Conservation (phyloP, 208 protist species). For the Acanthamoeba sp. region DNA sequence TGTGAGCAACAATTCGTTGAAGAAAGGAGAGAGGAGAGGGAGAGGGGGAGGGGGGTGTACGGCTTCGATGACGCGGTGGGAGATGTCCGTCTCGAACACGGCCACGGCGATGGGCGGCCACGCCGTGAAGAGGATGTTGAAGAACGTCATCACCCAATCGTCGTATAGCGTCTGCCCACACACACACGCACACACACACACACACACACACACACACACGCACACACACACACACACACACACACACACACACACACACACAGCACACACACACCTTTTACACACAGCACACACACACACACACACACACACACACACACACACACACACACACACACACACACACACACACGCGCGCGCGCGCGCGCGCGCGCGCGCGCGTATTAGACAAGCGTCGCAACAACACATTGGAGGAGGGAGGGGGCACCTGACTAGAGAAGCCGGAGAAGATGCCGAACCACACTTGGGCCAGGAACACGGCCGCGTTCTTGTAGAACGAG, state of each 20-base stretch:
- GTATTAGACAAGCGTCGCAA: no score
- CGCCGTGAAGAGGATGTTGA: constrained; percentile 91
- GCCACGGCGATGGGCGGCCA: constrained; percentile 88
- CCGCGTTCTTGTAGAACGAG: constrained; percentile 98
- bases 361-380: no score
- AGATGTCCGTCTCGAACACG: constrained; percentile 89
- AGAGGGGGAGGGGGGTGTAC: background rate
- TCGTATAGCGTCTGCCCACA: constrained; percentile 84
- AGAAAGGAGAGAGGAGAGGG: background rate
- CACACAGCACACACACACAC: no score
- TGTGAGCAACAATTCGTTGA: no score
- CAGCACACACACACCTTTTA: background rate
- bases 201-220: background rate
- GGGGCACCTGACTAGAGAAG: constrained; percentile 93
- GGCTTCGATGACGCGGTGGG: background rate
- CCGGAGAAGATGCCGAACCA: constrained; percentile 93
- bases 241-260: constrained; percentile 25
- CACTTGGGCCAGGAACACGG: constrained; percentile 93
- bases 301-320: no score
- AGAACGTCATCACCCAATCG: constrained; percentile 78
- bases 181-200: no score
- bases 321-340: no score
- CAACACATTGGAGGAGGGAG: no score
- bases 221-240: no score
- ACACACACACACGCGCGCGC: no score